Evolutionary conservation across 768 basidiomycete genomes (phyloP), one percentile per base, ranked within the genome.

Genomic region (Lentinula detonsa): DNA sequence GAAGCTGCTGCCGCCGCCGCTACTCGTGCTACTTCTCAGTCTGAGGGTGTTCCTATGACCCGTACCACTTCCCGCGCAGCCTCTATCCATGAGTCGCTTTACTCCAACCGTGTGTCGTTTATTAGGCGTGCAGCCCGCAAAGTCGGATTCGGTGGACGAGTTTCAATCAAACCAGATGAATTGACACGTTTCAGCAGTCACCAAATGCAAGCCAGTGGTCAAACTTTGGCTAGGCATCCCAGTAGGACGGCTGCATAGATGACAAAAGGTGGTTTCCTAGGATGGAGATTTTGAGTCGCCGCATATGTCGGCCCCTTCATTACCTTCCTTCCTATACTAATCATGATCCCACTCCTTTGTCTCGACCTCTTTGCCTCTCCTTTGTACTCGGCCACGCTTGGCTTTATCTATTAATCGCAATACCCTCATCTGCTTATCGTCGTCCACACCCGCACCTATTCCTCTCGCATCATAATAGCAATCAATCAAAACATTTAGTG

Each of bases 91-190:
- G 93, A 95, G 75, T 91, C 90, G 10, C 73, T 96, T 66, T 98
- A 97, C 83, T 91, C 91, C 57, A 97, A 97, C 75, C 93, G 95
- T 82, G 91, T 93, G 58, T 86, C 84, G 64, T 98, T 98, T 84
- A 87, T 98, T 71, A 86, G 86, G 67, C 88, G 93, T 62, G 93
- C 93, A 57, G 88, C 83, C 60, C 84, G 89, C 75, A 90, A 90
- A 76, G 91, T 95, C 70, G 92, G 93, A 63, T 93, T 97, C 72
- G 89, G 90, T 57, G 81, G 85, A 67, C 87, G 87, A 77, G 78
- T 93, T 61, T 78, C 82, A 46, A 85, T 93, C 80, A 90, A 88
- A 77, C 86, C 90, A 18, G 89, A 91, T 73, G 93, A 95, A 73
- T 76, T 95, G 65, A 85, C 88, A 65, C 81, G 93, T 67, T 93